A percentile compares a stretch with the other conserved stretches of the same genome.
Evolutionary conservation across 83 land plant genomes (phyloP).

Genomic region (Diphasiastrum complanatum): DNA sequence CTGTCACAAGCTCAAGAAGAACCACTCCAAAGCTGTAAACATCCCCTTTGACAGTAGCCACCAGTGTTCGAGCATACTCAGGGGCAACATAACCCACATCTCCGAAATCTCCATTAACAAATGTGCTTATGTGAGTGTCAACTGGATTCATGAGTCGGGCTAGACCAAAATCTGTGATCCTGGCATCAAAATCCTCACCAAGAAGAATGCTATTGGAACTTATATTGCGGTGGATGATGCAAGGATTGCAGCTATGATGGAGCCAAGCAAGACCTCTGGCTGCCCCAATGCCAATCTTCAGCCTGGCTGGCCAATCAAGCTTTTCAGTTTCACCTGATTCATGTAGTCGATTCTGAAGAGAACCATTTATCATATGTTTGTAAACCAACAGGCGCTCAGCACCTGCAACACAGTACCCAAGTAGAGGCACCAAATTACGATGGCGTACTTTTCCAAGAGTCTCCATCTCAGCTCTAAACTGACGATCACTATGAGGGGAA

Average conservation of each 20-base stretch:
- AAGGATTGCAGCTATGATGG: conserved; percentile 81
- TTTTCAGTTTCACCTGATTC: conserved; percentile 11
- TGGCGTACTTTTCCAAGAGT: conserved; percentile 66
- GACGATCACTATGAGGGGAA: conserved; percentile 47
- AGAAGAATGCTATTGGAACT: conserved; percentile 59
- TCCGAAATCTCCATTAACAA: conserved; percentile 66
- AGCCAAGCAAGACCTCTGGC: conserved; percentile 90
- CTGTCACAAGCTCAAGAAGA: conserved; percentile 68
- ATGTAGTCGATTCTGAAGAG: conserved; percentile 47
- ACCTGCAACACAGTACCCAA: conserved; percentile 86
- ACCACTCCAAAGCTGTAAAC: conserved; percentile 88
- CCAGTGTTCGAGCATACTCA: conserved; percentile 64
- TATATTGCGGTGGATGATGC: conserved; percentile 66
- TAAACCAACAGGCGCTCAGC: conserved; percentile 77
- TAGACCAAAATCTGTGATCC: conserved; percentile 83
- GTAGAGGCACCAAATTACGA: conserved; percentile 77
- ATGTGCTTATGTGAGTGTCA: conserved; percentile 46
- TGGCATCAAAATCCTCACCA: conserved; percentile 76
- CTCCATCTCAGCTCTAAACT: conserved; percentile 70
- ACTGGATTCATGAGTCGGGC: conserved; percentile 50
- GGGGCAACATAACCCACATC: conserved; percentile 86
- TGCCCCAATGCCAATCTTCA: conserved; percentile 65
- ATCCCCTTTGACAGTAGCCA: conserved; percentile 75
- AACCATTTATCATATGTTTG: conserved; percentile 73
- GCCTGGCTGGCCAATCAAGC: conserved; percentile 68